Evolutionary conservation across 2,329 filamentous ascomycete species (phyloP).

Genomic region (Emericellopsis cladophorae): DNA sequence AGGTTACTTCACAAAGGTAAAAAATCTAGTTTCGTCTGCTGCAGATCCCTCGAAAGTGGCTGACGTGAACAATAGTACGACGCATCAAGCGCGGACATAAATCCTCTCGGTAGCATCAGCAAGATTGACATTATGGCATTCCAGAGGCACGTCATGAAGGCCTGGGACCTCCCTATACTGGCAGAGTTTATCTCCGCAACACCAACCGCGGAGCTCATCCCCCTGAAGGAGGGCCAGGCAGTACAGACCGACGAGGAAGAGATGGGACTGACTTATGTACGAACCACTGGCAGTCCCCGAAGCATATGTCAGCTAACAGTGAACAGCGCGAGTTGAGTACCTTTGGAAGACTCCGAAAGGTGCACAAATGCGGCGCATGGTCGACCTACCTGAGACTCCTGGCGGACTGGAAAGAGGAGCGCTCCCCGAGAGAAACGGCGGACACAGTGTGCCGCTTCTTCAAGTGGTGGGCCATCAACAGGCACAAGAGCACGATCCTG

Average conservation of each 20-base stretch:
- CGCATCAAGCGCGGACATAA: conserved; percentile 3
- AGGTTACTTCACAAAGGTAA: no score
- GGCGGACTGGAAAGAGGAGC: conserved; percentile 20
- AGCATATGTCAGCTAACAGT: no score
- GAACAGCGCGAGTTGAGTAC: conserved; percentile 18
- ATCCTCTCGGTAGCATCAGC: conserved; percentile 19
- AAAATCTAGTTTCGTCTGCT: neutral
- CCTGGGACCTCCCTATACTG: conserved; percentile 50
- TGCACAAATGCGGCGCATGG: conserved; percentile 27
- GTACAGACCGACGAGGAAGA: conserved; percentile 24
- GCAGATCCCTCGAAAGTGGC: no score
- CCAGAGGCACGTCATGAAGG: conserved; percentile 40
- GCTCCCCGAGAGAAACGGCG: conserved; percentile 21
- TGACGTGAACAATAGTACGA: conserved; percentile 7
- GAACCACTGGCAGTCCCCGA: no score
- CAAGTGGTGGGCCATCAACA: conserved; percentile 26
- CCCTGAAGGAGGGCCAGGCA: conserved; percentile 14
- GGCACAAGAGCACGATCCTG: conserved; percentile 1
- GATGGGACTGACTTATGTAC: conserved; percentile 27
- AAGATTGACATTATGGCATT: conserved; percentile 57
- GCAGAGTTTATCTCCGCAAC: conserved; percentile 47
- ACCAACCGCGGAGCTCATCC: conserved; percentile 39
- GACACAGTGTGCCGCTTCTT: conserved; percentile 30
- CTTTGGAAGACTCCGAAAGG: conserved; percentile 24
- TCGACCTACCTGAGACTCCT: conserved; percentile 24